Percentiles rank a stretch among this genome's conserved stretches.
Conservation (phyloP, 768 basidiomycete species). For the Phanerochaete sordida region DNA sequence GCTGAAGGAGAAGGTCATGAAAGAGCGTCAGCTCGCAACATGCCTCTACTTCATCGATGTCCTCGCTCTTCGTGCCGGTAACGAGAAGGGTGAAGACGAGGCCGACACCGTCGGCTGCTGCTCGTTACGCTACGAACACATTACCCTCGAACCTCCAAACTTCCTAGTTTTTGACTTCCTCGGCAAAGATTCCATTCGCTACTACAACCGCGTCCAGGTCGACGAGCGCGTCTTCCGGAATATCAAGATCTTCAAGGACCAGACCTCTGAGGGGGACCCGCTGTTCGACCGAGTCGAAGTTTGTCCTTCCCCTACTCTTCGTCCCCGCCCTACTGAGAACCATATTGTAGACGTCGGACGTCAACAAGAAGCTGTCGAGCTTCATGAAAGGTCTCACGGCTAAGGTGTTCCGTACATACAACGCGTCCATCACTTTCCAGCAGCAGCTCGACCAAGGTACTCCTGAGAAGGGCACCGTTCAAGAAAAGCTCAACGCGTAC, state of each 20-base stretch:
- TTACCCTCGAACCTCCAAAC: constrained; percentile 86
- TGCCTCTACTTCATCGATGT: constrained; percentile 99
- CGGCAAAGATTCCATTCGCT: constrained; percentile 98
- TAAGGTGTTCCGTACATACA: constrained; percentile 99
- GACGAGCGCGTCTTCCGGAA: constrained; percentile 97
- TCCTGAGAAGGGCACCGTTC: constrained; percentile 67
- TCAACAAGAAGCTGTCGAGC: constrained; percentile 89
- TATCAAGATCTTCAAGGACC: constrained; percentile 93
- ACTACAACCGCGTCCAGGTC: constrained; percentile 88
- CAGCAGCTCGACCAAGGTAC: constrained; percentile 77
- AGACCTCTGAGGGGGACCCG: constrained; percentile 82
- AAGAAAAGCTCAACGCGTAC: constrained; percentile 96
- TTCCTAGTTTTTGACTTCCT: constrained; percentile 94
- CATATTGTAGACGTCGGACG: constrained; percentile 58
- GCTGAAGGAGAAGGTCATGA: constrained; percentile 88
- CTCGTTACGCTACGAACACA: constrained; percentile 94
- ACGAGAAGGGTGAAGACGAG: constrained; percentile 99
- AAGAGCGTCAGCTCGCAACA: constrained; percentile 94
- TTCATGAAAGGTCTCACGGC: constrained; percentile 99
- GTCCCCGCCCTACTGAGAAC: background rate
- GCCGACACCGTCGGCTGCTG: constrained; percentile 99
- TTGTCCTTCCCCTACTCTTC: constrained; percentile 29
- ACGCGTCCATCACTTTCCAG: constrained; percentile 96
- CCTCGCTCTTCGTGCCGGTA: constrained; percentile 95
- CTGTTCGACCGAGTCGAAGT: constrained; percentile 96